phyloP scores from a whole-genome alignment of 129 eudicot genomes.

The Helianthus annuus region DNA sequence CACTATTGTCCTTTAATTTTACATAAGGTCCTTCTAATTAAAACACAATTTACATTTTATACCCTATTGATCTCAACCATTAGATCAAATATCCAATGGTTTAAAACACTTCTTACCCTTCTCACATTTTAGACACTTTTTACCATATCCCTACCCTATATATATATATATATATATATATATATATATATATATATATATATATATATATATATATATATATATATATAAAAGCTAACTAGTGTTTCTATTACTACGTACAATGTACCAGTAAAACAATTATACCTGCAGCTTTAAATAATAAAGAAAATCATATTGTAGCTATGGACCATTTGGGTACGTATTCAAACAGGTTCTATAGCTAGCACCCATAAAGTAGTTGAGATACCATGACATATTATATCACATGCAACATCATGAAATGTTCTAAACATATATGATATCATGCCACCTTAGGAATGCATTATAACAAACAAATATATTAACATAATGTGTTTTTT shows the following conservation, averaged over 20 bases:
- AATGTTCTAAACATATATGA: conserved; percentile 6
- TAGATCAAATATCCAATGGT: too few species aligned
- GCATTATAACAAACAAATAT: background rate
- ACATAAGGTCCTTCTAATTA: too few species aligned
- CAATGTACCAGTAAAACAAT: conserved; percentile 36
- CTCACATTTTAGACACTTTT: too few species aligned
- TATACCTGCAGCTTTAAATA: conserved; percentile 40
- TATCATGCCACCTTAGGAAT: background rate
- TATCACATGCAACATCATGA: conserved; percentile 23
- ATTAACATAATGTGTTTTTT: background rate
- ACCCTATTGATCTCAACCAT: too few species aligned
- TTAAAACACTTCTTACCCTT: too few species aligned
- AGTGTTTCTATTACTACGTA: conserved; percentile 31
- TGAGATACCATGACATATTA: conserved; percentile 27
- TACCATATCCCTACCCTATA: too few species aligned
- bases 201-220: too few species aligned
- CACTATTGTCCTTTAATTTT: too few species aligned
- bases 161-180: too few species aligned
- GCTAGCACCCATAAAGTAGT: conserved; percentile 26
- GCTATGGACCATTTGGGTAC: conserved; percentile 40
- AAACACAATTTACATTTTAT: too few species aligned
- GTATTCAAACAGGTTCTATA: conserved; percentile 32
- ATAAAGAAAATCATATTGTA: conserved; percentile 24
- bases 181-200: conserved; percentile 5
- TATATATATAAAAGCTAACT: conserved; percentile 19